Evolutionary conservation across 164 flowering plant species (phyloP).

Genomic region (Annona squamosa): DNA sequence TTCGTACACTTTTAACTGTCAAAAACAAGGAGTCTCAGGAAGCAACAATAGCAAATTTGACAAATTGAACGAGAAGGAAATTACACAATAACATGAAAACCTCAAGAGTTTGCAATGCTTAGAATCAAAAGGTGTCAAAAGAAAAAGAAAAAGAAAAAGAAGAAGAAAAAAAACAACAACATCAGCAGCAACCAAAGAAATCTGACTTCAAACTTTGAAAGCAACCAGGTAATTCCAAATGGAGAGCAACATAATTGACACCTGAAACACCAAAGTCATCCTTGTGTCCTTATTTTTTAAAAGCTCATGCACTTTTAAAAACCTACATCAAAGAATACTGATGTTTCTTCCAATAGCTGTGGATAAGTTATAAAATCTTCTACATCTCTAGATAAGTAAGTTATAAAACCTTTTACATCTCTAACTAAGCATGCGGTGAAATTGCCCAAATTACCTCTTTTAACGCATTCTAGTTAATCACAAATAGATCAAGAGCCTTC

Average conservation of each 20-base stretch:
- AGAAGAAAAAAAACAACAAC: background rate
- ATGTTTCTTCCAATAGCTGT: too few relatives aligned
- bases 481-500: background rate
- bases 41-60: background rate
- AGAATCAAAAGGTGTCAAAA: background rate
- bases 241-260: background rate
- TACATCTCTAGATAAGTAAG: background rate
- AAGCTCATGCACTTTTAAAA: background rate
- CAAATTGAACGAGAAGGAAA: background rate
- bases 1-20: conserved; percentile 92
- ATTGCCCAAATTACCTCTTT: background rate
- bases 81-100: background rate
- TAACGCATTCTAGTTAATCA: background rate
- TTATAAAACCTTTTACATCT: background rate
- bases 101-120: background rate
- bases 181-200: too few relatives aligned
- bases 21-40: conserved; percentile 5
- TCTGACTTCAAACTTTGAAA: background rate
- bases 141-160: too few relatives aligned
- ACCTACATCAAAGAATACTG: too few relatives aligned
- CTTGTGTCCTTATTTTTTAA: background rate
- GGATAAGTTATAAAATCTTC: background rate
- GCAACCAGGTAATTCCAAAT: background rate
- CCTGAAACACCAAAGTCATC: background rate
- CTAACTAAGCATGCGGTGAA: background rate